Conservation (phyloP, 176 grass and related monocot genomes). For the Ensete ventricosum region DNA sequence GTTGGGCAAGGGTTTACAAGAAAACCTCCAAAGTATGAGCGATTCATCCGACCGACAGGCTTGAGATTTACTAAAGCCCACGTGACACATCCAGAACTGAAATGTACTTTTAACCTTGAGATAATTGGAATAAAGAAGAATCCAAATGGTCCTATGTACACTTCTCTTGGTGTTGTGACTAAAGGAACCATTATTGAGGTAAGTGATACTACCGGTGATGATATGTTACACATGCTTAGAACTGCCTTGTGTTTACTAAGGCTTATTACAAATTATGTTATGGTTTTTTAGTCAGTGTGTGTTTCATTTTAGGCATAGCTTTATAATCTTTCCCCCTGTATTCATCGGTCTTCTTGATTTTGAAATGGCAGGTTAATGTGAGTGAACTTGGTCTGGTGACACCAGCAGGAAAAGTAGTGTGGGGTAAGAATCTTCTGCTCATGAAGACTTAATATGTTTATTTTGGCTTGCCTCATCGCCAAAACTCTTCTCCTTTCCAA, state of each 20-base stretch:
- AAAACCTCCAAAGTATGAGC: slow-evolving; percentile 84
- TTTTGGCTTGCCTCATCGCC: slow-evolving; percentile 8
- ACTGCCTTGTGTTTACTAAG: background rate
- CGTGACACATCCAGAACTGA: slow-evolving; percentile 80
- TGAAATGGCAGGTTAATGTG: slow-evolving; percentile 64
- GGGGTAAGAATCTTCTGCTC: slow-evolving; percentile 43
- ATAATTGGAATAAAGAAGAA: slow-evolving; percentile 94
- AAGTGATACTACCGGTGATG: background rate
- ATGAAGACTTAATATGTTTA: background rate
- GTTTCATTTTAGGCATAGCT: no score
- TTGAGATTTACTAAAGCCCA: slow-evolving; percentile 83
- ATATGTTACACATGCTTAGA: background rate
- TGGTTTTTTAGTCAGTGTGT: no score
- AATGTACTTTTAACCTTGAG: slow-evolving; percentile 87
- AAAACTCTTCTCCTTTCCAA: background rate
- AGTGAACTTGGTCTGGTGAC: slow-evolving; percentile 90
- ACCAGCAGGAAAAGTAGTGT: slow-evolving; percentile 93
- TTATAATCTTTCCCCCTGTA: no score
- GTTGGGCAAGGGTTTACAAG: slow-evolving; percentile 86
- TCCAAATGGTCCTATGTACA: slow-evolving; percentile 86
- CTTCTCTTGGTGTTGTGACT: slow-evolving; percentile 85
- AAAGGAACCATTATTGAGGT: slow-evolving; percentile 92
- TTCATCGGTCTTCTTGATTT: background rate
- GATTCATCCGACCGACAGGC: slow-evolving; percentile 73
- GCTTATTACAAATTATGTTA: background rate